Base-by-base conservation (phyloP, 305 asterid genomes). In the Fraxinus platypoda region DNA sequence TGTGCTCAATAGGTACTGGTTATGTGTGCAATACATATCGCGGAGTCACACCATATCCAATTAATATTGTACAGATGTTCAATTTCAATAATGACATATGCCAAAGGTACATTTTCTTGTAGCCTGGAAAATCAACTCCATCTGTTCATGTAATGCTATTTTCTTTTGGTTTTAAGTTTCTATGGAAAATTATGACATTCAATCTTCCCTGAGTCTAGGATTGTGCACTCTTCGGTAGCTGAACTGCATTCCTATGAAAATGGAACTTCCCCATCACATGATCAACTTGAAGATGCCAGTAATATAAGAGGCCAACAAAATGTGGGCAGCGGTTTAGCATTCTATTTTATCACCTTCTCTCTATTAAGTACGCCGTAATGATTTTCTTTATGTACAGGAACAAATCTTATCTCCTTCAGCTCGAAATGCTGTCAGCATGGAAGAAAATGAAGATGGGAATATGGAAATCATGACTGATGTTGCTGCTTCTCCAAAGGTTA, bases 21-120 rank as follows among this genome's bases (percentile, higher is more conserved):
- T 94, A 90, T 86, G 93, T 92, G 43, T 95, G 99, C 89, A 94
- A 93, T 87, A 91, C 98, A 66, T 87, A 91, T 85, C 78, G 76
- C 17, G 91, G 99, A 81, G 83, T 12, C 75, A 74, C 85, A 13
- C 95, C 98, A 21, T 87, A 85, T 87, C 90, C 97, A 11, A 79
- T 90, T 52, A 90, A 83, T 87, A 93, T 95, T 73, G 92, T 91
- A 41, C 87, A 94, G 84, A 95, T 94, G 91, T 95, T 94, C 95
- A 95, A 94, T 88, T 91, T 95, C 84, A 86, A 90, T 81, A 89
- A 91, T 62, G 92, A 93, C 74, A 90, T 94, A 26, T 87, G 93
- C 89, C 89, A 89, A 87, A 93, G 98, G 99, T 95, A 85, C 83
- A 62, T 82, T 66, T 86, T 84, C 1, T 68, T 79, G 19, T 62